Evolutionary conservation across 805 yeast species (phyloP).

Genomic region (Alloascoidea africana): DNA sequence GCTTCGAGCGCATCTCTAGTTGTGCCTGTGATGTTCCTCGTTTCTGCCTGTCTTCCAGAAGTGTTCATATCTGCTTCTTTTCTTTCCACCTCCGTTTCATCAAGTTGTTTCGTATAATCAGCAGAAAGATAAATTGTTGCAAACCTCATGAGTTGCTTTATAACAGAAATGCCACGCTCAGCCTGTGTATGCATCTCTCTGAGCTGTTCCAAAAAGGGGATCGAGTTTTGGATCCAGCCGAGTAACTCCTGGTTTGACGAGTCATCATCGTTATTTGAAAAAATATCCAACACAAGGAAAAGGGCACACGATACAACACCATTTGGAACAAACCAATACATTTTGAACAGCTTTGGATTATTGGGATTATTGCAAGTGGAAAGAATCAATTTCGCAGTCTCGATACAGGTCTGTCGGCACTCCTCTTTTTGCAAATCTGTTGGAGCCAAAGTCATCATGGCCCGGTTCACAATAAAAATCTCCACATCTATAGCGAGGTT

Average conservation of each 20-base stretch:
- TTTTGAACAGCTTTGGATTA: neutral
- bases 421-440: neutral
- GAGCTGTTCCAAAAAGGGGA: neutral
- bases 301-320: neutral
- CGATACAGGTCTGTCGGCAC: neutral
- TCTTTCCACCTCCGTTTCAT: no score
- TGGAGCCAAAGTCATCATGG: neutral
- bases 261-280: neutral
- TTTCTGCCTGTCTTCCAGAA: no score
- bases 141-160: neutral
- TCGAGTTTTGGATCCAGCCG: neutral
- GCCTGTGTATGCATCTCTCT: neutral
- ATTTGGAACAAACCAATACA: slow-evolving; percentile 1
- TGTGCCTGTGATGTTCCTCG: no score
- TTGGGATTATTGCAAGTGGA: neutral
- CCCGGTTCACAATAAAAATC: neutral
- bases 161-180: neutral
- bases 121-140: neutral
- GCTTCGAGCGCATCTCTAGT: no score
- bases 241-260: neutral
- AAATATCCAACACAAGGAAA: neutral
- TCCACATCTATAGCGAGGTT: neutral
- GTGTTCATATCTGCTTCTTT: no score
- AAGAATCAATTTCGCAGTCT: neutral
- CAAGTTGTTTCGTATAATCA: neutral